Base-by-base conservation (phyloP, 345 rosid species). In the Trapa incisa region DNA sequence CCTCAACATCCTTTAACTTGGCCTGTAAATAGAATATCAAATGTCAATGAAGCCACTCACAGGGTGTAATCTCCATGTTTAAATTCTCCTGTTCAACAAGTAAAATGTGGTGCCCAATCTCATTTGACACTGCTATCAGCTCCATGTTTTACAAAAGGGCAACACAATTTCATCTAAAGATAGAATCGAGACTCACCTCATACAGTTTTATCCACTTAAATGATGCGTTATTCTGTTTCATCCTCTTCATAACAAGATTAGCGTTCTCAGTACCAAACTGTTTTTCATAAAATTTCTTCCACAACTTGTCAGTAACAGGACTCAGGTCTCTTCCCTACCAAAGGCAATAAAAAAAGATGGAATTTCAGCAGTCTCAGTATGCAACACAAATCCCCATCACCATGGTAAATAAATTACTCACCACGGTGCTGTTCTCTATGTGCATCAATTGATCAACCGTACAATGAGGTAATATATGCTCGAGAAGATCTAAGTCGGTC, bases 291-390 rank as follows among this genome's bases (percentile, higher is more conserved):
- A 89, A 89, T 62, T 79, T 75, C 83, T 78, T 86, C 99, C 99
- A 94, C 5, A 91, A 67, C 33, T 77, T 67, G 80, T 94, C 82
- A 13, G 97, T 94, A 36, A 94, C 75, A 0, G 95, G 84, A 82
- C 82, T 84, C 73, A 94, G 91, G 78, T 94, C 95, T 48, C 89
- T 79, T 67, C 76, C 96, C 98, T 93, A 67, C 48, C 53, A 37
- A 79, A 61, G 11, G 71, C 54, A n/a, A n/a, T 52, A 57, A 22
- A 37, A 48, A 67, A 62, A 32, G 58, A 64, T 5, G 6, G 6
- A 9, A 33, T 11, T 41, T 38, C 12, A 58, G 58, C 42, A 5
- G 50, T 32, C n/a, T 4, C 38, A 45, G 16, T 1, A 39, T 66
- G 70, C 47, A 11, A 45, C 6, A 66, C 3, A 57, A 39, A 42